A percentile compares a stretch with the other conserved stretches of the same genome.
phyloP scores from a whole-genome alignment of 805 yeast species.

The Monosporozyma yasuniensis region DNA sequence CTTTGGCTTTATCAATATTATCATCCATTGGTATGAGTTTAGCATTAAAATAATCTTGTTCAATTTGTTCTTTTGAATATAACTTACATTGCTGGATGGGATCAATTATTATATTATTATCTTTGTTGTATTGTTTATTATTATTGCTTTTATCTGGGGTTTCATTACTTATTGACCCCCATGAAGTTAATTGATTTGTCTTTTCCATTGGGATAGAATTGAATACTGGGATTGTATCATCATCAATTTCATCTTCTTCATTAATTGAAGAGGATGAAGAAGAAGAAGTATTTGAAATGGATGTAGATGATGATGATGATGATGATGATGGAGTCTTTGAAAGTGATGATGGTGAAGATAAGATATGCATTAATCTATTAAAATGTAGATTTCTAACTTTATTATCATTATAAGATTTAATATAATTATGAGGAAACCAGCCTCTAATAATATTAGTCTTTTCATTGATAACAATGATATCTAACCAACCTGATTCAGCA shows the following conservation, averaged over 20 bases:
- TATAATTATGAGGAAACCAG: slow-evolving; percentile 73
- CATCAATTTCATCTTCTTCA: background rate
- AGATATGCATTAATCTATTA: background rate
- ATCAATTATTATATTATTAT: background rate
- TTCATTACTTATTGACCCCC: background rate
- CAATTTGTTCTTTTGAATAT: slow-evolving; percentile 1
- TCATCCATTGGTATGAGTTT: background rate
- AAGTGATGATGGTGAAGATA: slow-evolving; percentile 42
- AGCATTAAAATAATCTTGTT: background rate
- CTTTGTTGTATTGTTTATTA: background rate
- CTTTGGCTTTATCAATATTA: background rate
- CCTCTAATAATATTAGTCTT: slow-evolving; percentile 44
- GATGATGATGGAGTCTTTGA: slow-evolving; percentile 15
- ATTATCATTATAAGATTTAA: slow-evolving; percentile 9
- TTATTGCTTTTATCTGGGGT: background rate
- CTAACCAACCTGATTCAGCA: slow-evolving; percentile 74
- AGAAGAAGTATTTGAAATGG: background rate
- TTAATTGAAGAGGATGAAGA: background rate
- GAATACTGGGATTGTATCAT: background rate
- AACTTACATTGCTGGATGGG: background rate
- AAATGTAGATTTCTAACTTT: background rate
- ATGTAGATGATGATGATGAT: background rate
- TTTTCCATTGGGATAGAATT: background rate
- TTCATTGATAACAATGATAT: slow-evolving; percentile 37
- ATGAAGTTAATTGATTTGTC: background rate